These are phyloP conservation scores for Beta lomatogona DNA, from an alignment of 179 eudicot genomes.

Conservation along the genomic window DNA sequence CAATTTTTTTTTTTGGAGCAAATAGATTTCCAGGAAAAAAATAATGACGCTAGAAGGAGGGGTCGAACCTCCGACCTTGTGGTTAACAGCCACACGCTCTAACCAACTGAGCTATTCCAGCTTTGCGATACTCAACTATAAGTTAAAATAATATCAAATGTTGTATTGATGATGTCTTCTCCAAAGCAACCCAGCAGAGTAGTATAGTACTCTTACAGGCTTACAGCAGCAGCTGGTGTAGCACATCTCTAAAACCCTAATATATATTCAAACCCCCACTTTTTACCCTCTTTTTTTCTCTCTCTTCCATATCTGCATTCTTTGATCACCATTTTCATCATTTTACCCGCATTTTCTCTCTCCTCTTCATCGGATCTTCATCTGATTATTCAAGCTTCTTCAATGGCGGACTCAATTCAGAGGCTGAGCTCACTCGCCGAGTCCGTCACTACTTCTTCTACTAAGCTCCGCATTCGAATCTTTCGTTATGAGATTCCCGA, in stretches of 20 bases:
- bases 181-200: not conserved
- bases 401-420: slow-evolving; percentile 54
- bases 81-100: slow-evolving; percentile 98
- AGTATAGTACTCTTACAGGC: not conserved
- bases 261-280: slow-evolving; percentile 12
- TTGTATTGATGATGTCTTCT: not conserved
- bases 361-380: not conserved
- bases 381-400: not conserved
- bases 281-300: not conserved
- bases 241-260: slow-evolving; percentile 19
- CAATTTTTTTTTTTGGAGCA: too few relatives aligned
- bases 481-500: slow-evolving; percentile 64
- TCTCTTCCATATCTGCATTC: slow-evolving; percentile 19
- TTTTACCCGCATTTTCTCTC: not conserved
- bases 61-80: slow-evolving; percentile 96
- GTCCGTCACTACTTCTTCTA: slow-evolving; percentile 58
- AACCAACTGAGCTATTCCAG: slow-evolving; percentile 97
- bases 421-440: slow-evolving; percentile 46
- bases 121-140: not conserved
- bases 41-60: slow-evolving; percentile 70
- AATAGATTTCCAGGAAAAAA: too few relatives aligned
- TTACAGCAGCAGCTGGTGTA: not conserved
- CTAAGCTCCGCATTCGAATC: slow-evolving; percentile 58
- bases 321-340: slow-evolving; percentile 13
- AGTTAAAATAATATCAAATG: not conserved